Conservation (phyloP, 306 rosid genomes). For the Prunus armeniaca region DNA sequence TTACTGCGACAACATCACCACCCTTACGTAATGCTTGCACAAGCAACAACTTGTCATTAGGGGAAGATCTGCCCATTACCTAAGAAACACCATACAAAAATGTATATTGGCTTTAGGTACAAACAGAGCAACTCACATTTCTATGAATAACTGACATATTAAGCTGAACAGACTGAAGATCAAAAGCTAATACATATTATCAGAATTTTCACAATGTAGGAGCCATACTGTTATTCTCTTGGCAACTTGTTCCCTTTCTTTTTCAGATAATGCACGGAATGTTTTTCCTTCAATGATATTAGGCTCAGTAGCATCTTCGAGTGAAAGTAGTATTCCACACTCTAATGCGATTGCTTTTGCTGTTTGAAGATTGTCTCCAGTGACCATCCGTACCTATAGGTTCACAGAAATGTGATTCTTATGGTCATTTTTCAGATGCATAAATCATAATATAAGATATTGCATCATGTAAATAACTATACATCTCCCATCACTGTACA, state of each 20-base stretch:
- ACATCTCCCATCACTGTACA: background rate
- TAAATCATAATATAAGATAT: background rate
- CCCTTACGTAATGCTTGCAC: slow-evolving; percentile 93
- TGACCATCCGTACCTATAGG: slow-evolving; percentile 93
- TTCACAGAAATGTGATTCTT: slow-evolving; percentile 19
- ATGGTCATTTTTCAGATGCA: slow-evolving; percentile 1
- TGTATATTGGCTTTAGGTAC: background rate
- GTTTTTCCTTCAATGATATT: slow-evolving; percentile 78
- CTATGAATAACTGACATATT: slow-evolving; percentile 3
- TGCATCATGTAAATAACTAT: background rate
- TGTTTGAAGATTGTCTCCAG: slow-evolving; percentile 93
- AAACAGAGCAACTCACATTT: background rate
- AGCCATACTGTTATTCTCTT: slow-evolving; percentile 58
- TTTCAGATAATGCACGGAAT: slow-evolving; percentile 74
- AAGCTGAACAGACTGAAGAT: slow-evolving; percentile 22
- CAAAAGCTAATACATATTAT: slow-evolving; percentile 14
- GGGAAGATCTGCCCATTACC: slow-evolving; percentile 99
- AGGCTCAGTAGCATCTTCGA: slow-evolving; percentile 72
- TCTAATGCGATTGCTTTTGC: slow-evolving; percentile 96
- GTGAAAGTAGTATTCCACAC: slow-evolving; percentile 83
- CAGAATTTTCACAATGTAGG: slow-evolving; percentile 8
- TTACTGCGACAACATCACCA: slow-evolving; percentile 96
- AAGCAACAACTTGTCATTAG: slow-evolving; percentile 95
- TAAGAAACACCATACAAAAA: slow-evolving; percentile 27
- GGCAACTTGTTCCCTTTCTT: slow-evolving; percentile 73